Conservation (phyloP, 2,329 filamentous ascomycete species). For the Neonectria punicea region DNA sequence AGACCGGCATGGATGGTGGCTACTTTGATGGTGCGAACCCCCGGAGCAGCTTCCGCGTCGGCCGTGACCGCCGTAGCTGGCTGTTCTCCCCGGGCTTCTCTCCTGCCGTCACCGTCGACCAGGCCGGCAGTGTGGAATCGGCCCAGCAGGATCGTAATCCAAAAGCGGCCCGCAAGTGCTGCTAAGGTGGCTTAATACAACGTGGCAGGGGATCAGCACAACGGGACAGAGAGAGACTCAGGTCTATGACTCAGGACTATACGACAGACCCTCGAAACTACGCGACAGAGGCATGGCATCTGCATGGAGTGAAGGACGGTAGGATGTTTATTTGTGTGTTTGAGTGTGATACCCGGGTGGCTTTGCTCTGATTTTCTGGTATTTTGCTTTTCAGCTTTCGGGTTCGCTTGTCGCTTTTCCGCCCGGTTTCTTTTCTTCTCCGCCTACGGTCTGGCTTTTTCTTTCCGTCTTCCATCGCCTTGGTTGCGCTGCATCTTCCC, state of each 20-base stretch:
- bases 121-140: conserved; percentile 48
- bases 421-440: conserved; percentile 27
- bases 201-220: neutral
- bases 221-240: conserved; percentile 2
- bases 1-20: conserved; percentile 55
- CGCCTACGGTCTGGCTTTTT: conserved; percentile 15
- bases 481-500: conserved; percentile 7
- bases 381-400: conserved; percentile 25
- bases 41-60: conserved; percentile 65
- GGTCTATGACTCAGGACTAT: neutral
- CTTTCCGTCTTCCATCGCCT: conserved; percentile 7
- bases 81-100: conserved; percentile 66
- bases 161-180: conserved; percentile 45
- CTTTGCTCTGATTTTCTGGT: conserved; percentile 22
- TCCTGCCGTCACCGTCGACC: conserved; percentile 61
- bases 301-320: conserved; percentile 4
- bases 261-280: conserved; percentile 7
- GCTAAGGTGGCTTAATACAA: conserved; percentile 32
- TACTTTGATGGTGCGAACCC: conserved; percentile 64
- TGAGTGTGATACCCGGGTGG: conserved; percentile 42
- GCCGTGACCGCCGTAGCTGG: conserved; percentile 68
- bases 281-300: neutral
- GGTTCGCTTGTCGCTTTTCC: conserved; percentile 20
- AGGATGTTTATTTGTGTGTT: conserved; percentile 28
- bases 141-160: conserved; percentile 34